A percentile compares a stretch with the other conserved stretches of the same genome.
These are phyloP conservation scores for Phytophthora syringae DNA, from an alignment of 352 stramenopile genomes.

Conservation along the genomic window DNA sequence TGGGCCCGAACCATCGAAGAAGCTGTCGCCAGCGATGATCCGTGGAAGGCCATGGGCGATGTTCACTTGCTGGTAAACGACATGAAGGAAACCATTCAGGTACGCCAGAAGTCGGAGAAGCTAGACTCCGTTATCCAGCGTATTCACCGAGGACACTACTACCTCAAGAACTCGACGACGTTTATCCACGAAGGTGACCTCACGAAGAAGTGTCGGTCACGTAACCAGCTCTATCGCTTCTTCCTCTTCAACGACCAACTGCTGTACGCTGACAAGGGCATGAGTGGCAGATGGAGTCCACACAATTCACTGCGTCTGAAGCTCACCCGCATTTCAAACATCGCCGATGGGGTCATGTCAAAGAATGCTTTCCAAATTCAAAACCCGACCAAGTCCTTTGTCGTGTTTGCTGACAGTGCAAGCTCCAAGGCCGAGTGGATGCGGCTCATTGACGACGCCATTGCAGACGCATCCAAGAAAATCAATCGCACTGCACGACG, in stretches of 20 bases:
- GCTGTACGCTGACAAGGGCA: conserved; percentile 80
- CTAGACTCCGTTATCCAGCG: conserved; percentile 87
- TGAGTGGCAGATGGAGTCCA: conserved; percentile 84
- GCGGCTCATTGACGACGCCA: conserved; percentile 77
- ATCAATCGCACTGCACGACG: conserved; percentile 73
- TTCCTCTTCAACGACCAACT: conserved; percentile 91
- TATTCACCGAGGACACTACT: conserved; percentile 92
- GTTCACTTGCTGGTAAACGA: conserved; percentile 91
- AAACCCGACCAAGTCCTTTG: conserved; percentile 87
- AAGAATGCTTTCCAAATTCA: conserved; percentile 89
- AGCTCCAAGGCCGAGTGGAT: conserved; percentile 83
- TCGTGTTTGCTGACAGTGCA: conserved; percentile 77
- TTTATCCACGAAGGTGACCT: conserved; percentile 96
- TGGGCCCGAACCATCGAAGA: conserved; percentile 76
- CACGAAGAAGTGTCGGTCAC: conserved; percentile 93
- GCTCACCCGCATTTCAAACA: conserved; percentile 80
- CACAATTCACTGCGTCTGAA: conserved; percentile 88
- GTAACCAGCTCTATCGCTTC: conserved; percentile 87
- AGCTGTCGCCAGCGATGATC: conserved; percentile 70
- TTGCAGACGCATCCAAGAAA: conserved; percentile 77
- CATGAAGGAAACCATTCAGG: conserved; percentile 90
- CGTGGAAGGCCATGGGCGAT: conserved; percentile 86
- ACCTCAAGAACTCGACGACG: conserved; percentile 94
- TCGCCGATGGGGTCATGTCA: conserved; percentile 69
- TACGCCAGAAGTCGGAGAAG: conserved; percentile 80